phyloP scores from a whole-genome alignment of 352 stramenopile genomes.

The Pythium monospermum region DNA sequence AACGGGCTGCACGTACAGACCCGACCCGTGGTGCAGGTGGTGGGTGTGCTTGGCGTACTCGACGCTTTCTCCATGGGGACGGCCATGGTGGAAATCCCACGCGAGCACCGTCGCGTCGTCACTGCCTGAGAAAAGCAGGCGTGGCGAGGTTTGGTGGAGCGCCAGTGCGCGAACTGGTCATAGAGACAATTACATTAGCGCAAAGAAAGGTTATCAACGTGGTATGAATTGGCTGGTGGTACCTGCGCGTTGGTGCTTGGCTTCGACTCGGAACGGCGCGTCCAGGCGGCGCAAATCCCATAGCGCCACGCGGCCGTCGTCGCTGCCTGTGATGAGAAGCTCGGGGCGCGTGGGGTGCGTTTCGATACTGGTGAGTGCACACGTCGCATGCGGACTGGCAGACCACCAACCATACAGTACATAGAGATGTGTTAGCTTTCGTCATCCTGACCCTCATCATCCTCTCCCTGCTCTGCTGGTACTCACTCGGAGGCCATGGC shows the following conservation, averaged over 20 bases:
- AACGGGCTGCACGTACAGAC: slow-evolving; percentile 39
- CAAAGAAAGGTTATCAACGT: neutral
- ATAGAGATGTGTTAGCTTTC: neutral
- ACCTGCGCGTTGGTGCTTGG: slow-evolving; percentile 59
- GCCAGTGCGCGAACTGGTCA: slow-evolving; percentile 50
- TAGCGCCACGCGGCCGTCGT: slow-evolving; percentile 61
- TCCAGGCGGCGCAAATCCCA: slow-evolving; percentile 76
- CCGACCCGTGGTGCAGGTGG: slow-evolving; percentile 15
- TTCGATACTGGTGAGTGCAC: slow-evolving; percentile 54
- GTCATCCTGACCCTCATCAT: neutral
- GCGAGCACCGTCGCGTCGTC: slow-evolving; percentile 59
- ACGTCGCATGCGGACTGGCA: slow-evolving; percentile 29
- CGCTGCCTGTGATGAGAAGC: slow-evolving; percentile 60
- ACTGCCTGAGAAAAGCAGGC: slow-evolving; percentile 56
- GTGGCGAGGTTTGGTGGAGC: slow-evolving; percentile 56
- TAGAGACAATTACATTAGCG: slow-evolving; percentile 1
- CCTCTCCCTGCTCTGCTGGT: neutral
- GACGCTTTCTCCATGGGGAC: slow-evolving; percentile 36
- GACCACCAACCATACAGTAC: slow-evolving; percentile 1
- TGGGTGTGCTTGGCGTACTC: slow-evolving; percentile 46
- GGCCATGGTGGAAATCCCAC: slow-evolving; percentile 72
- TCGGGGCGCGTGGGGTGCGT: slow-evolving; percentile 75
- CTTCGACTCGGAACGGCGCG: slow-evolving; percentile 55
- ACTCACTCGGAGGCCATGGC: slow-evolving; percentile 52
- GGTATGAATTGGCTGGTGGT: neutral